Base-by-base conservation (phyloP, 73 alveolate genomes). In the Symbiodinium pilosum region DNA sequence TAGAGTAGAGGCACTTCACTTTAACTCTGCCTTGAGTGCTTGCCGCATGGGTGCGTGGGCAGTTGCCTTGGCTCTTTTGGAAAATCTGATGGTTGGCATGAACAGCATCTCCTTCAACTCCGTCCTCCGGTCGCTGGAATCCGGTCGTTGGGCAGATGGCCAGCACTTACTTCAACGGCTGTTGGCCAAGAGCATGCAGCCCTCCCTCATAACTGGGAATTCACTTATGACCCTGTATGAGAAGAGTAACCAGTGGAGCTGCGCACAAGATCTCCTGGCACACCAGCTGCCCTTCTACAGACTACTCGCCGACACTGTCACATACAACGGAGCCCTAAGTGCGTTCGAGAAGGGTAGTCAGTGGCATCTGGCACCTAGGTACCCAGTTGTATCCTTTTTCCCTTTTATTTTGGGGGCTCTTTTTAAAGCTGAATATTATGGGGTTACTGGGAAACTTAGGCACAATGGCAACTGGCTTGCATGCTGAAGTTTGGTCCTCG, bases 391-490 rank as follows among this genome's bases (percentile, higher is more conserved):
- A n/a, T n/a, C n/a, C n/a, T n/a, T n/a, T n/a, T n/a, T n/a, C n/a
- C n/a, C n/a, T n/a, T n/a, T n/a, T n/a, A n/a, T n/a, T n/a, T n/a
- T n/a, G n/a, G n/a, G n/a, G n/a, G n/a, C n/a, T n/a, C n/a, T n/a
- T n/a, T n/a, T n/a, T n/a, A n/a, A n/a, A n/a, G n/a, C n/a, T n/a
- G n/a, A n/a, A n/a, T n/a, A n/a, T n/a, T n/a, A n/a, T n/a, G n/a
- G n/a, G n/a, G n/a, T n/a, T n/a, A n/a, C n/a, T n/a, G n/a, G n/a
- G n/a, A n/a, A n/a, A n/a, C n/a, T n/a, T n/a, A 40, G 2, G 97
- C 97, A 20, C 89, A 68, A 44, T 69, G 97, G 97, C 97, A 91
- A 59, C 81, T 91, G 81, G 51, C 83, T 1, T 69, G 88, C n/a
- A 20, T 91, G 85, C 34, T 24, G 34, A 34, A 42, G 24, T 39